Evolutionary conservation across 208 protist genomes (phyloP), one percentile per base, ranked within the genome.

Genomic region (Trypanosoma mega): DNA sequence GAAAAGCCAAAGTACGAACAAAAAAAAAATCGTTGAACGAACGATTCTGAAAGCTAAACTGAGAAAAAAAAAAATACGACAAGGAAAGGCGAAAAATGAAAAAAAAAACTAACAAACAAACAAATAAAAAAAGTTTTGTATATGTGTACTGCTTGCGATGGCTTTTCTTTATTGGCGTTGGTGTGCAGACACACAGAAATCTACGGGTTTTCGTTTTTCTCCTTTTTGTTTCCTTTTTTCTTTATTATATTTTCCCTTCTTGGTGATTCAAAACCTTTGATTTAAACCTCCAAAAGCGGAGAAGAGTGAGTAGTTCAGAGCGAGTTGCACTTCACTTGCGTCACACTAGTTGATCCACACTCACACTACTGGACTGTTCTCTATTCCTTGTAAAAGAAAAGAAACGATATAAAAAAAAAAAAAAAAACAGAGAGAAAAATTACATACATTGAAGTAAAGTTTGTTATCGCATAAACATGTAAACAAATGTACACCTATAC

Each of bases 351-450:
- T n/a, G n/a, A n/a, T n/a, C n/a, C n/a, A n/a, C n/a, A n/a, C n/a
- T n/a, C n/a, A n/a, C n/a, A n/a, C n/a, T n/a, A n/a, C n/a, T n/a
- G n/a, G n/a, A n/a, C n/a, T n/a, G n/a, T n/a, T n/a, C 12, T 20
- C 23, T 31, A 48, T 49, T 12, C 39, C 16, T 7, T 6, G 29
- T 12, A 14, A 46, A 54, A 6, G 1, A 43, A 36, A 56, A 27
- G 33, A 8, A 37, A 48, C 21, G 6, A 16, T 51, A 18, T 26
- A 2, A 39, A 53, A 9, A 50, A 53, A 53, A 29, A 63, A 63
- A 53, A 63, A 29, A 41, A 44, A 44, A 27, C n/a, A n/a, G n/a
- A n/a, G n/a, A n/a, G n/a, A n/a, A n/a, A n/a, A n/a, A n/a, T n/a
- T n/a, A n/a, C n/a, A n/a, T n/a, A n/a, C n/a, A n/a, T n/a, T n/a